These are phyloP conservation scores for Nakazawaea wickerhamii DNA, from an alignment of 805 yeast species.

Conservation along the genomic window DNA sequence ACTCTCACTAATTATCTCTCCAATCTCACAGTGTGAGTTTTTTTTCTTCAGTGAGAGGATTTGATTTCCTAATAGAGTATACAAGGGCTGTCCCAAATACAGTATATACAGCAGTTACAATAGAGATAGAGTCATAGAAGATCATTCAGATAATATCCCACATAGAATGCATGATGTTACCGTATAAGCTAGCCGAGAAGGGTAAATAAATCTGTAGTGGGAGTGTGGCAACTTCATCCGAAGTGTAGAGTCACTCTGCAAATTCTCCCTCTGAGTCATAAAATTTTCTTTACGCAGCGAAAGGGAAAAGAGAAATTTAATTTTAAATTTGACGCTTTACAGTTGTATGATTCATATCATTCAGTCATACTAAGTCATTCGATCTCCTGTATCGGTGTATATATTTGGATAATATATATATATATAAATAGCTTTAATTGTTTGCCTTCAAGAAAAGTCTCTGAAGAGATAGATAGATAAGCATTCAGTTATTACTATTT, in stretches of 20 bases:
- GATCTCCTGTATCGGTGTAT: conserved; percentile 2
- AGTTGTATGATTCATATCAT: background rate
- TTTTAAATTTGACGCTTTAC: background rate
- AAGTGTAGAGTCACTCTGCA: background rate
- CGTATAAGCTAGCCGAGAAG: too few relatives aligned
- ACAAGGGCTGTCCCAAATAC: too few relatives aligned
- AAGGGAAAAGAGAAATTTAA: background rate
- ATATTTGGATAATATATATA: background rate
- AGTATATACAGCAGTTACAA: too few relatives aligned
- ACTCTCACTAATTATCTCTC: background rate
- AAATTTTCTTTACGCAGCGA: background rate
- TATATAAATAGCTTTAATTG: background rate
- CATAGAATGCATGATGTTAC: too few relatives aligned
- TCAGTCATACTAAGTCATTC: background rate
- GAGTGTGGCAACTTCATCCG: too few relatives aligned
- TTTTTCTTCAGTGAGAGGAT: background rate
- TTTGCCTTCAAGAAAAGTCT: background rate
- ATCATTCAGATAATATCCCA: too few relatives aligned
- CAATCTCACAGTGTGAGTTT: too few relatives aligned
- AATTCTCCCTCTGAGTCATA: background rate
- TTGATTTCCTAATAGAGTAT: too few relatives aligned
- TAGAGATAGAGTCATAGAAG: too few relatives aligned
- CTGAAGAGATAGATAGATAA: conserved; percentile 4
- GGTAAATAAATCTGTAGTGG: too few relatives aligned
- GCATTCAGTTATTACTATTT: background rate